phyloP scores from a whole-genome alignment of 305 asterid species.

The Solanum hybrid region DNA sequence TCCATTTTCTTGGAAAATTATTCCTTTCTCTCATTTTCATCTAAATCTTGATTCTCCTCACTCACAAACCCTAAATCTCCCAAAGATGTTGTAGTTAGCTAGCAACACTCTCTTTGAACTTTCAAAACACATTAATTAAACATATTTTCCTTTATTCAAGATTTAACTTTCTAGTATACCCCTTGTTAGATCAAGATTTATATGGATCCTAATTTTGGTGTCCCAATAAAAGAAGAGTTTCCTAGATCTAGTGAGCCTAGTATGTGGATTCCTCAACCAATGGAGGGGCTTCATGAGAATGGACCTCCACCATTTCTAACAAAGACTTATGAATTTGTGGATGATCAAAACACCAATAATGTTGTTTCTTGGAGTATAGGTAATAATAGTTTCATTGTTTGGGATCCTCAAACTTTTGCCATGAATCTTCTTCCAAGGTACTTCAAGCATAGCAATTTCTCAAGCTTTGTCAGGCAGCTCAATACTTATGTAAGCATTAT shows the following conservation, averaged over 20 bases:
- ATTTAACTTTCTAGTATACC: neutral
- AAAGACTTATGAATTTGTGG: conserved; percentile 66
- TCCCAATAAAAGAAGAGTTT: conserved; percentile 15
- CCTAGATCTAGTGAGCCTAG: no score
- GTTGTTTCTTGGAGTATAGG: conserved; percentile 63
- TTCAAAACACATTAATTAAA: neutral
- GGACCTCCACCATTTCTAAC: conserved; percentile 63
- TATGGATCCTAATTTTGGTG: conserved; percentile 17
- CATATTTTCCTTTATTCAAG: neutral
- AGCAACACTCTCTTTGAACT: neutral
- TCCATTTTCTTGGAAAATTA: neutral
- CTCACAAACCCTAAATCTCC: neutral
- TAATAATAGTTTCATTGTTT: conserved; percentile 64
- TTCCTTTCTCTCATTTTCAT: neutral
- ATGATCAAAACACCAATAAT: conserved; percentile 43
- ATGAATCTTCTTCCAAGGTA: conserved; percentile 54
- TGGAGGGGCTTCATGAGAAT: conserved; percentile 40
- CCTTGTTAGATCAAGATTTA: neutral
- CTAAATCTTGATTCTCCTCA: neutral
- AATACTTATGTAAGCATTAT: conserved; percentile 58
- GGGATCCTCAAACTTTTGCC: conserved; percentile 66
- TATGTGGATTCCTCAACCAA: conserved; percentile 26
- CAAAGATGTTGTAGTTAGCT: neutral
- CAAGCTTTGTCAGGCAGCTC: conserved; percentile 81
- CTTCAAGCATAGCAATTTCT: conserved; percentile 76